These are phyloP conservation scores for Lachancea fermentati DNA, from an alignment of 805 yeast genomes.

Conservation along the genomic window DNA sequence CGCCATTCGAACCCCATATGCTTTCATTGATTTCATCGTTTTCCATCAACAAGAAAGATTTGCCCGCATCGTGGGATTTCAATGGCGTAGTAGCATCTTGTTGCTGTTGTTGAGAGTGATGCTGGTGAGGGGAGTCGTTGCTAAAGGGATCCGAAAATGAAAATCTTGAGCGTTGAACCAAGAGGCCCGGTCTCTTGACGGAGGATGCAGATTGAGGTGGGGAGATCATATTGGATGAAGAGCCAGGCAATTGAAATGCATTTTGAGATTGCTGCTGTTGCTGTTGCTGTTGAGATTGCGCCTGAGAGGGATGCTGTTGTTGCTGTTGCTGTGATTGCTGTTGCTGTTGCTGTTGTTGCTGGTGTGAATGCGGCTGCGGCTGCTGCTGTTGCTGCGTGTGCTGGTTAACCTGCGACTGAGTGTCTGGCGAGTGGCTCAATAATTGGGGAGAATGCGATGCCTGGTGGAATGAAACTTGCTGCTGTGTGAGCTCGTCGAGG, in stretches of 20 bases:
- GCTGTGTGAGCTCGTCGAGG: slow-evolving; percentile 32
- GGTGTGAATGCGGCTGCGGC: slow-evolving; percentile 3
- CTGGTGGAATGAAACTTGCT: slow-evolving; percentile 19
- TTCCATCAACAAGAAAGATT: slow-evolving; percentile 39
- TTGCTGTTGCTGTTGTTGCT: slow-evolving; percentile 5
- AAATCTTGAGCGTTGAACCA: slow-evolving; percentile 60
- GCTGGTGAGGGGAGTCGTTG: slow-evolving; percentile 24
- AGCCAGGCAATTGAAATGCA: slow-evolving; percentile 14
- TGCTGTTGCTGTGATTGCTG: slow-evolving; percentile 11
- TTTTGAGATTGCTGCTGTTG: slow-evolving; percentile 12
- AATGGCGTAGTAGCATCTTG: slow-evolving; percentile 12
- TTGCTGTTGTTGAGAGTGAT: slow-evolving; percentile 11
- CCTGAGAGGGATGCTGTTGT: slow-evolving; percentile 2
- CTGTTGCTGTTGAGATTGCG: slow-evolving; percentile 3
- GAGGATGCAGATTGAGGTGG: slow-evolving; percentile 28
- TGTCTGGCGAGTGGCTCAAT: slow-evolving; percentile 1
- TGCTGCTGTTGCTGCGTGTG: slow-evolving; percentile 1
- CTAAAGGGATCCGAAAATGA: slow-evolving; percentile 61
- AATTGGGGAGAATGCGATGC: slow-evolving; percentile 6
- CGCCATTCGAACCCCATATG: slow-evolving; percentile 31
- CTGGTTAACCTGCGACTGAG: slow-evolving; percentile 1
- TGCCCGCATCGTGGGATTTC: slow-evolving; percentile 35
- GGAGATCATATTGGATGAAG: slow-evolving; percentile 16
- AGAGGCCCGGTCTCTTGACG: slow-evolving; percentile 49
- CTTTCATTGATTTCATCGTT: slow-evolving; percentile 32